These are phyloP conservation scores for Syzygium jambos DNA, from an alignment of 345 rosid genomes.

Conservation along the genomic window DNA sequence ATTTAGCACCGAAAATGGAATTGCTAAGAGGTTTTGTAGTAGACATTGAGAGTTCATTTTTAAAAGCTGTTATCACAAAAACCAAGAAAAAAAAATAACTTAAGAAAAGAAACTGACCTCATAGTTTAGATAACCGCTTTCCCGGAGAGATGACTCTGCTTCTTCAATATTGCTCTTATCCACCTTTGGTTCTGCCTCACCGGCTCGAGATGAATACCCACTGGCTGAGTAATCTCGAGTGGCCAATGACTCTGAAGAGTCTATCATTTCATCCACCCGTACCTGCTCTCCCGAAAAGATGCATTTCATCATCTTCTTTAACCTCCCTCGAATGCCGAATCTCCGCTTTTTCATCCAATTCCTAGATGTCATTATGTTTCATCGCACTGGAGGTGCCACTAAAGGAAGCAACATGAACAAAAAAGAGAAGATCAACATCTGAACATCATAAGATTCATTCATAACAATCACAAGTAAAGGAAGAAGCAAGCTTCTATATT, in stretches of 20 bases:
- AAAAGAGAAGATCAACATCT: background rate
- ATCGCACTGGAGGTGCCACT: conserved; percentile 22
- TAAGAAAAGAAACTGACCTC: conserved; percentile 34
- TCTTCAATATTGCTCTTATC: conserved; percentile 73
- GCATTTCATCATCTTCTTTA: conserved; percentile 67
- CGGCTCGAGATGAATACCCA: conserved; percentile 61
- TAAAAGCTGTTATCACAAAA: background rate
- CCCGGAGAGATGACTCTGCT: conserved; percentile 76
- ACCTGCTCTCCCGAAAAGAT: conserved; percentile 49
- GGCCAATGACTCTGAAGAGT: conserved; percentile 71
- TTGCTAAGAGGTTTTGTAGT: background rate
- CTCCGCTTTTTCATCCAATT: conserved; percentile 29
- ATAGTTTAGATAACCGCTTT: conserved; percentile 71
- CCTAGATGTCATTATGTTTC: conserved; percentile 36
- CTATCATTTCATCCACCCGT: conserved; percentile 32
- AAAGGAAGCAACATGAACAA: conserved; percentile 1
- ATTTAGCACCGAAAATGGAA: background rate
- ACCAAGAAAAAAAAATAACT: background rate
- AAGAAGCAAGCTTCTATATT: background rate
- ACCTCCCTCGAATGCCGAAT: conserved; percentile 18
- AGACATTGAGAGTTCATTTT: background rate
- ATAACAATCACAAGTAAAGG: background rate
- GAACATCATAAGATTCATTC: background rate
- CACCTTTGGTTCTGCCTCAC: conserved; percentile 44
- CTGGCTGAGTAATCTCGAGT: conserved; percentile 69